phyloP scores from a whole-genome alignment of 345 rosid species.

The Gossypium rotundifolium region DNA sequence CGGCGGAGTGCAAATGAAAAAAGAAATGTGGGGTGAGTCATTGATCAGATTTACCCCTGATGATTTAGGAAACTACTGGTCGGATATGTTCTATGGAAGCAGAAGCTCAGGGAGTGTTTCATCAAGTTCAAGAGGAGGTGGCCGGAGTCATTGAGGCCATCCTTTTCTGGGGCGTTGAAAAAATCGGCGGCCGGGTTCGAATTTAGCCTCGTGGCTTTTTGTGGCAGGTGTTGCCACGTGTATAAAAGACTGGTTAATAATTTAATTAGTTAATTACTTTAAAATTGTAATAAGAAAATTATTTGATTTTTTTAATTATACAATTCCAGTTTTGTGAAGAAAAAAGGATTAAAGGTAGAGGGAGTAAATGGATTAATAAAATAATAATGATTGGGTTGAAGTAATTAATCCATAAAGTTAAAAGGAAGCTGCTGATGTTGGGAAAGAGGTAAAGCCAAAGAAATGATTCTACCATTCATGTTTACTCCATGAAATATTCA shows the following conservation, averaged over 20 bases:
- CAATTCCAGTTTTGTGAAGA: background rate
- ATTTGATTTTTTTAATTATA: background rate
- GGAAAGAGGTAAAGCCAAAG: no score
- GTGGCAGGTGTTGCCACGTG: background rate
- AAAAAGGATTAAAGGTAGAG: no score
- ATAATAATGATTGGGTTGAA: no score
- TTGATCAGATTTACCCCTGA: constrained; percentile 52
- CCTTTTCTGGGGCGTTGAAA: background rate
- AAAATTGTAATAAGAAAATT: background rate
- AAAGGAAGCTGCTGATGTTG: no score
- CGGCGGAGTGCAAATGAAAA: constrained; percentile 12
- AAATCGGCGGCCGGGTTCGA: background rate
- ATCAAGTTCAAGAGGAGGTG: constrained; percentile 19
- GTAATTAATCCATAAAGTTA: no score
- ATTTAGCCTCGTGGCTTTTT: background rate
- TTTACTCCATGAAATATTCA: no score
- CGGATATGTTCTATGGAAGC: constrained; percentile 35
- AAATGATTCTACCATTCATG: no score
- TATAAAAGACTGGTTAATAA: background rate
- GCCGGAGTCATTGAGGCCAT: background rate
- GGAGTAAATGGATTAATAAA: no score
- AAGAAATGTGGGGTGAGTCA: constrained; percentile 12
- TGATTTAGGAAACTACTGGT: constrained; percentile 50
- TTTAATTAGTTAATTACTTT: background rate
- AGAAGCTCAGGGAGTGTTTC: constrained; percentile 35